Evolutionary conservation across 257 asterid species (phyloP).

Genomic region (Nicotiana otophora): DNA sequence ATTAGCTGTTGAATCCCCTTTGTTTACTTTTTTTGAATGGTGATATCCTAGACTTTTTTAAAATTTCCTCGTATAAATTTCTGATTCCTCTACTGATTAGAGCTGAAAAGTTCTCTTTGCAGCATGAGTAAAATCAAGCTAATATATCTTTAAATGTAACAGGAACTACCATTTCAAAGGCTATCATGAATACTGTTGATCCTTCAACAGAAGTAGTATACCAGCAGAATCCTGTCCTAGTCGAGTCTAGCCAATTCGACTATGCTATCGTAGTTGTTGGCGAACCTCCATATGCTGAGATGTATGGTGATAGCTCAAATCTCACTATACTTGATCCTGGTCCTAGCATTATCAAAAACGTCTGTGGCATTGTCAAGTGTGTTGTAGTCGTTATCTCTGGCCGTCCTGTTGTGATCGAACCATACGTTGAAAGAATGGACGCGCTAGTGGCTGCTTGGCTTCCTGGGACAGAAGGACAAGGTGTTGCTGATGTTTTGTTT

Average conservation of each 20-base stretch:
- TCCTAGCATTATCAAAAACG: slow-evolving; percentile 24
- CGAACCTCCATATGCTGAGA: slow-evolving; percentile 45
- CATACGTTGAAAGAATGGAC: slow-evolving; percentile 28
- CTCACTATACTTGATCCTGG: slow-evolving; percentile 42
- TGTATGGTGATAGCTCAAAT: slow-evolving; percentile 35
- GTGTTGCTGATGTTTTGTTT: slow-evolving; percentile 39
- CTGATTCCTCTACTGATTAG: no score
- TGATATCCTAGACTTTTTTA: no score
- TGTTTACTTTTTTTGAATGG: no score
- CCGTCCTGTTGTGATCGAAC: slow-evolving; percentile 38
- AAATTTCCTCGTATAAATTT: no score
- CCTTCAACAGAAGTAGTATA: slow-evolving; percentile 32
- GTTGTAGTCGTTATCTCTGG: slow-evolving; percentile 37
- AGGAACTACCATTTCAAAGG: slow-evolving; percentile 47
- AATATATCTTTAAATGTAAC: neutral
- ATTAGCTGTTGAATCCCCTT: no score
- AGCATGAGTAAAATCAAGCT: neutral
- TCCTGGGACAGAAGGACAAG: slow-evolving; percentile 51
- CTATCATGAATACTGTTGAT: slow-evolving; percentile 29
- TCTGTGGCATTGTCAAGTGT: slow-evolving; percentile 34
- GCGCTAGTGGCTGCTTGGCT: slow-evolving; percentile 48
- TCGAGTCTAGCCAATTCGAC: slow-evolving; percentile 23
- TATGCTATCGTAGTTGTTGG: slow-evolving; percentile 50
- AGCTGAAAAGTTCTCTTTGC: neutral
- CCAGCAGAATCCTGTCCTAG: slow-evolving; percentile 32